A percentile compares a stretch with the other conserved stretches of the same genome.
phyloP scores from a whole-genome alignment of 257 asterid species.

The Perilla frutescens region DNA sequence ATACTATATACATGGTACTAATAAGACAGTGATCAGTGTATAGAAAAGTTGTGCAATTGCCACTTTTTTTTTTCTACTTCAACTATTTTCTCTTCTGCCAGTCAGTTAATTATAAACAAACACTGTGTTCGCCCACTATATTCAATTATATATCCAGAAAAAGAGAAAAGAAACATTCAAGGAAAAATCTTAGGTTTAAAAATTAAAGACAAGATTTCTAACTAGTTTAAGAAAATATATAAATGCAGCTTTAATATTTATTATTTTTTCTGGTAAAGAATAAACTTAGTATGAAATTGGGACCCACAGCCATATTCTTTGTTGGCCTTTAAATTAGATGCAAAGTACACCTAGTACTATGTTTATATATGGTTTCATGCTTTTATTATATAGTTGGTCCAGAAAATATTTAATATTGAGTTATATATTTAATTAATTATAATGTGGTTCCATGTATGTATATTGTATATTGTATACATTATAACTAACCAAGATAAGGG shows the following conservation, averaged over 20 bases:
- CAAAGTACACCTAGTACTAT: background rate
- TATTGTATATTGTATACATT: too few species aligned
- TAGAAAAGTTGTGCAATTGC: too few species aligned
- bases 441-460: too few species aligned
- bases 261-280: background rate
- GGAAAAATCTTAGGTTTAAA: background rate
- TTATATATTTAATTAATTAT: too few species aligned
- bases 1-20: too few species aligned
- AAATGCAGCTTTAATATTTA: background rate
- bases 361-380: background rate
- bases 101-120: background rate
- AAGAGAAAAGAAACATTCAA: background rate
- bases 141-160: background rate
- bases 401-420: too few species aligned
- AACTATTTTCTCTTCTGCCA: too few species aligned
- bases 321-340: background rate
- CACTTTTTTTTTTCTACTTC: too few species aligned
- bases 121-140: background rate
- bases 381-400: background rate
- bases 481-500: too few species aligned
- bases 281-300: background rate
- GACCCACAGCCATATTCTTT: constrained; percentile 3
- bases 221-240: constrained; percentile 4
- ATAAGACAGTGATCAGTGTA: too few species aligned
- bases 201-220: constrained; percentile 29